These are phyloP conservation scores for Pseudopithomyces maydicus DNA, from an alignment of 2,329 filamentous ascomycete genomes.

Conservation along the genomic window DNA sequence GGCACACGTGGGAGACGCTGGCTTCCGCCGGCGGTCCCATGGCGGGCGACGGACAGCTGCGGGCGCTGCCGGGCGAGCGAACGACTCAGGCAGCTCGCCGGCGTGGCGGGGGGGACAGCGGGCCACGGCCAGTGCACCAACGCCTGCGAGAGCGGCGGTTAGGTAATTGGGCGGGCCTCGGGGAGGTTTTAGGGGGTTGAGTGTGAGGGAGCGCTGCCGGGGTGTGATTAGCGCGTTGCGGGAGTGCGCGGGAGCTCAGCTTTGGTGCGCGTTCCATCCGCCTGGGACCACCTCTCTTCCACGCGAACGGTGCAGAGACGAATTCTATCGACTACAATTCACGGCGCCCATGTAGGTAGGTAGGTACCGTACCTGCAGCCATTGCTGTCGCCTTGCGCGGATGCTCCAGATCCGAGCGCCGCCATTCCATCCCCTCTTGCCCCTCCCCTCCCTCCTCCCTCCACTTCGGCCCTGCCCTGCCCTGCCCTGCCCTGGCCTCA, in stretches of 20 bases:
- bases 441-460: too few species aligned
- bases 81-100: neutral
- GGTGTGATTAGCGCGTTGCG: neutral
- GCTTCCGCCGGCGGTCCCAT: neutral
- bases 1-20: conserved; percentile 5
- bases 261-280: neutral
- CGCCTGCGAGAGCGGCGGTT: conserved; percentile 7
- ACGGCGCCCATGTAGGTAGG: too few species aligned
- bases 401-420: too few species aligned
- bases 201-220: neutral
- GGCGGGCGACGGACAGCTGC: neutral
- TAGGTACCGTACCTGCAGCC: too few species aligned
- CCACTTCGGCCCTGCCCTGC: neutral
- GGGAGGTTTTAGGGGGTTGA: too few species aligned
- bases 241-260: conserved; percentile 2
- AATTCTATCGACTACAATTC: too few species aligned
- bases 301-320: neutral
- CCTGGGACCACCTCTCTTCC: conserved; percentile 2
- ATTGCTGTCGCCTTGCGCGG: too few species aligned
- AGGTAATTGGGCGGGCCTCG: conserved; percentile 12
- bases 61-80: neutral
- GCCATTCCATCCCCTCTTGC: too few species aligned
- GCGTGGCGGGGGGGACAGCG: neutral
- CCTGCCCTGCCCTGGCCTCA: neutral
- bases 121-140: conserved; percentile 11